Evolutionary conservation across 495 filamentous ascomycete species (phyloP), one percentile per base, ranked within the genome.

Genomic region (Pseudevernia furfuracea): DNA sequence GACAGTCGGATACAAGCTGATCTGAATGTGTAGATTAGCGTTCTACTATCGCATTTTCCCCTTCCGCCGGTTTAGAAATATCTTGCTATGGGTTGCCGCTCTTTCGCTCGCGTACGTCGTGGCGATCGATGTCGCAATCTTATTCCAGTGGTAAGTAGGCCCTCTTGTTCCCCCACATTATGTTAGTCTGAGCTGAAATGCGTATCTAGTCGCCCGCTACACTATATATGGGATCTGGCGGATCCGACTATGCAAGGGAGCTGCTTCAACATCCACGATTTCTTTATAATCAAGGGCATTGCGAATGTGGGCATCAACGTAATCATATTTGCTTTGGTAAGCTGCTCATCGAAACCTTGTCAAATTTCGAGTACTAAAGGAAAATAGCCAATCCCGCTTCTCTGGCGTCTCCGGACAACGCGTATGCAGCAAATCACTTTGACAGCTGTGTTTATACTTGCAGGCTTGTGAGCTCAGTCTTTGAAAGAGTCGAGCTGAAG

Each of bases 101-200:
- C 34, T 66, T 32, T 62, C 52, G 15, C 38, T 66, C 17, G 38
- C 7, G n/a, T 69, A 63, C 60, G 36, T 61, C 5, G 46, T 66
- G 10, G 46, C 59, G 17, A 59, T 69, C 38, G 63, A 66, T 49
- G 5, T 68, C 43, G 19, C 59, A 0, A 57, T 61, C 39, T 38
- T 68, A 14, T 69, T 69, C 56, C 67, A 69, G 37, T 69, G 67
- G 67, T 63, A 66, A 21, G n/a, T n/a, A n/a, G n/a, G n/a, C n/a
- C n/a, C n/a, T n/a, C n/a, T n/a, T n/a, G n/a, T 10, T 36, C 34
- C 15, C 4, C 23, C 37, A 36, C 25, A 44, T 37, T 7, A 28
- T 56, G 32, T 9, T 21, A 53, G 39, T 21, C 37, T 12, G 39
- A 11, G 39, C 7, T 41, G 39, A 41, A 41, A 41, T 41, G 10